Conservation (phyloP, 306 rosid genomes). For the Cercis canadensis region DNA sequence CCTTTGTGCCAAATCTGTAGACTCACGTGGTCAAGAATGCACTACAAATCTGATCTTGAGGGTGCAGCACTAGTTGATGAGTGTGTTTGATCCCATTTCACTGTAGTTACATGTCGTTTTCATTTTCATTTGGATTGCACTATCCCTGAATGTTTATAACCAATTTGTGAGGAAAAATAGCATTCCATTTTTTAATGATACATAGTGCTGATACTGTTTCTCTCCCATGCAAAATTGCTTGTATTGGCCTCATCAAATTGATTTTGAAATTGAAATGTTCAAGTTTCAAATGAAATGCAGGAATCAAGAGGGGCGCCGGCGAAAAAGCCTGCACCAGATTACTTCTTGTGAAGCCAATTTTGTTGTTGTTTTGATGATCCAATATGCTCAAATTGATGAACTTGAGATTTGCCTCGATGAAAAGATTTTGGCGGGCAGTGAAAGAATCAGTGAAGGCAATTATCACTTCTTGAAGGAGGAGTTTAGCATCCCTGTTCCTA, state of each 20-base stretch:
- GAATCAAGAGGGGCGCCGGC: constrained; percentile 93
- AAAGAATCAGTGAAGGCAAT: constrained; percentile 27
- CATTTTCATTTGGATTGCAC: constrained; percentile 13
- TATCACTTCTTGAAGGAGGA: constrained; percentile 42
- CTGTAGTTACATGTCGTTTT: not conserved
- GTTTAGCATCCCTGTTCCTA: constrained; percentile 39
- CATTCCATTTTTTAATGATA: not conserved
- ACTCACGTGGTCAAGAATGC: constrained; percentile 22
- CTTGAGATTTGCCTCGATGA: constrained; percentile 40
- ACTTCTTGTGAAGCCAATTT: constrained; percentile 65
- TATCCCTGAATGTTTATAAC: constrained; percentile 26
- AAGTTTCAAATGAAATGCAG: constrained; percentile 46
- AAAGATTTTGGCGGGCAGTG: constrained; percentile 28
- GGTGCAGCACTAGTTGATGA: constrained; percentile 5
- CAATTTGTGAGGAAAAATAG: constrained; percentile 1
- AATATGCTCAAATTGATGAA: constrained; percentile 47
- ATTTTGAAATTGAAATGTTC: not conserved
- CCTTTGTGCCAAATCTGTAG: constrained; percentile 6
- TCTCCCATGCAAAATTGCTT: not conserved
- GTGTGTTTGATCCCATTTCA: not conserved
- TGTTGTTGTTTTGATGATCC: constrained; percentile 28
- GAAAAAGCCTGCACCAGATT: constrained; percentile 97
- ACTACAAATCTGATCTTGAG: not conserved
- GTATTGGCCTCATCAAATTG: not conserved
- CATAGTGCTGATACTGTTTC: not conserved